Percentiles rank a stretch among this genome's conserved stretches.
These are phyloP conservation scores for Tricholoma bakamatsutake DNA, from an alignment of 768 basidiomycete genomes.

Conservation along the genomic window DNA sequence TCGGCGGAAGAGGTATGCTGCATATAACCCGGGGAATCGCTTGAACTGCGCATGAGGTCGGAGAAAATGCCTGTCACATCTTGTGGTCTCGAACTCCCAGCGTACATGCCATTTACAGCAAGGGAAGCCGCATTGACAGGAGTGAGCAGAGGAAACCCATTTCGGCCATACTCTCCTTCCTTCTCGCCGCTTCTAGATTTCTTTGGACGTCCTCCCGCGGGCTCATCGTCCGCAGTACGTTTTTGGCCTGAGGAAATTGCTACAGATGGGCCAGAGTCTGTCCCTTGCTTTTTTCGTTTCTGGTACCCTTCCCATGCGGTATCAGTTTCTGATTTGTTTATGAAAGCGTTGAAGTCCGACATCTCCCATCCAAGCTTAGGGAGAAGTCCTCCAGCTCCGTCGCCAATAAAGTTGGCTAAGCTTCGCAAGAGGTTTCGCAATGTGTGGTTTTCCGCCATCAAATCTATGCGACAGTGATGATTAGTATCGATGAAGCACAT, in stretches of 20 bases:
- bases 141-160: conserved; percentile 52
- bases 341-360: conserved; percentile 71
- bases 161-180: conserved; percentile 31
- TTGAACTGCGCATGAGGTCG: conserved; percentile 50
- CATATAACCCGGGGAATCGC: conserved; percentile 62
- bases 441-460: conserved; percentile 86
- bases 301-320: conserved; percentile 91
- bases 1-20: conserved; percentile 35
- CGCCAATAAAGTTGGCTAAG: conserved; percentile 78
- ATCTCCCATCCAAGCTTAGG: conserved; percentile 76
- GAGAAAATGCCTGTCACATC: conserved; percentile 50
- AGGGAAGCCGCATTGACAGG: conserved; percentile 39
- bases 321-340: conserved; percentile 87
- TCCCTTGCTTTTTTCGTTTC: conserved; percentile 46
- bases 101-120: conserved; percentile 40
- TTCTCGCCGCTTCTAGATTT: conserved; percentile 42
- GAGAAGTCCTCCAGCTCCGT: conserved; percentile 74
- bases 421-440: conserved; percentile 74
- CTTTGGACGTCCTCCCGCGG: conserved; percentile 37
- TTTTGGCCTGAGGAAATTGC: conserved; percentile 32
- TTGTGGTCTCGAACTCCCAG: conserved; percentile 33
- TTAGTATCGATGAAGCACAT: background rate
- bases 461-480: conserved; percentile 38
- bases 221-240: conserved; percentile 49
- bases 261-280: conserved; percentile 17